phyloP scores from a whole-genome alignment of 768 basidiomycete species.

The Russula sp. region DNA sequence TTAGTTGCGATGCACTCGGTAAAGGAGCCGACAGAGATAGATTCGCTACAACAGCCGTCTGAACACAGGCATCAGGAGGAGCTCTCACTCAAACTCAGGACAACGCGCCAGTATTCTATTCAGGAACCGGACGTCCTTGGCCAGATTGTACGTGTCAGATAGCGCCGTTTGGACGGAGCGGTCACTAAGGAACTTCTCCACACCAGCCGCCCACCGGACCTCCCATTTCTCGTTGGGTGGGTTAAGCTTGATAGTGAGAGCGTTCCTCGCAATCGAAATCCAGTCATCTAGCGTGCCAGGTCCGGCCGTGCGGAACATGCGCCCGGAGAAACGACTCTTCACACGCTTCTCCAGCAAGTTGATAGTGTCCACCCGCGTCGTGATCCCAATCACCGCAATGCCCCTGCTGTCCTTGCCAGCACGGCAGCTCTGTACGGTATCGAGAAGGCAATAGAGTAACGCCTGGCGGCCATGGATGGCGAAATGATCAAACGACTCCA shows the following conservation, averaged over 20 bases:
- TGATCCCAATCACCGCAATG: constrained; percentile 79
- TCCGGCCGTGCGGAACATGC: constrained; percentile 73
- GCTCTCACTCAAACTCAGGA: neutral
- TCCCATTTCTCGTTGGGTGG: constrained; percentile 47
- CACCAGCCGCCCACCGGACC: constrained; percentile 45
- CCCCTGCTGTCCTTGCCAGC: constrained; percentile 54
- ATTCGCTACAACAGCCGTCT: constrained; percentile 41
- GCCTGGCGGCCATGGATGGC: constrained; percentile 87
- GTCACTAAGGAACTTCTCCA: constrained; percentile 53
- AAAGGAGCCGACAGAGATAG: constrained; percentile 48
- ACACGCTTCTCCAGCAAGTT: constrained; percentile 92
- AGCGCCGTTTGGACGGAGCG: constrained; percentile 38
- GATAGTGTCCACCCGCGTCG: constrained; percentile 80
- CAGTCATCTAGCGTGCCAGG: constrained; percentile 45
- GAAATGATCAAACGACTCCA: constrained; percentile 94
- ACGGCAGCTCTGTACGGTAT: constrained; percentile 84
- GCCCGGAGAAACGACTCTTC: constrained; percentile 93
- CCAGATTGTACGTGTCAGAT: constrained; percentile 53
- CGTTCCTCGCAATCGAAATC: constrained; percentile 39
- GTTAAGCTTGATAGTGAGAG: constrained; percentile 35
- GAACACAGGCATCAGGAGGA: constrained; percentile 2
- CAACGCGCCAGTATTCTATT: constrained; percentile 52
- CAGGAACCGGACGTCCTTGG: constrained; percentile 52
- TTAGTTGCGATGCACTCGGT: constrained; percentile 41
- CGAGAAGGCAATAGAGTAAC: constrained; percentile 89